Evolutionary conservation across 768 basidiomycete species (phyloP).

Genomic region (Grammothele lineata): DNA sequence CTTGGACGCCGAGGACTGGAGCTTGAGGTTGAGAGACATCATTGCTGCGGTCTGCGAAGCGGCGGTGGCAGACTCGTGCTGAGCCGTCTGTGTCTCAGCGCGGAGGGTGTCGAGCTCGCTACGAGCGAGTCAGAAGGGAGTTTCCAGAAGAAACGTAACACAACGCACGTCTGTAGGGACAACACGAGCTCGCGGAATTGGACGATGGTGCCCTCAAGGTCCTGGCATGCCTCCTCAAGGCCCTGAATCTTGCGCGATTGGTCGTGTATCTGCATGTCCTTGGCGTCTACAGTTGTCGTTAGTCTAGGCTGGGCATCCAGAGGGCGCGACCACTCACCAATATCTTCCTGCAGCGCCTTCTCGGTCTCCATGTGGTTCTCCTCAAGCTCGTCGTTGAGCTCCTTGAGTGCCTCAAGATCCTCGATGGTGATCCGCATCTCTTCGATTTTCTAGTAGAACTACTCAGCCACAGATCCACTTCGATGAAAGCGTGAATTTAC

Average conservation of each 20-base stretch:
- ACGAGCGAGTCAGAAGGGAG: constrained; percentile 1
- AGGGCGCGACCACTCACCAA: constrained; percentile 48
- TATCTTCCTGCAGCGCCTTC: constrained; percentile 83
- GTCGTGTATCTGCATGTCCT: constrained; percentile 68
- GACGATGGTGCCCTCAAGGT: constrained; percentile 81
- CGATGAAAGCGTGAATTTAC: constrained; percentile 34
- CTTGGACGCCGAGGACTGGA: constrained; percentile 89
- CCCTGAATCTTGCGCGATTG: constrained; percentile 56
- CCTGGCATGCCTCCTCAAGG: constrained; percentile 76
- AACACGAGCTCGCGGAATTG: constrained; percentile 93
- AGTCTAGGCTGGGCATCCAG: background rate
- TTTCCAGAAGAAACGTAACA: background rate
- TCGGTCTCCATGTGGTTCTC: constrained; percentile 95
- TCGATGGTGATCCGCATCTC: constrained; percentile 96
- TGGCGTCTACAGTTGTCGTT: constrained; percentile 65
- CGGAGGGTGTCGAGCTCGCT: constrained; percentile 87
- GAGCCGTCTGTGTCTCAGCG: constrained; percentile 79
- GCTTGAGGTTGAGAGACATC: constrained; percentile 91
- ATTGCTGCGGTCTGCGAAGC: constrained; percentile 88
- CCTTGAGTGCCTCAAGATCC: constrained; percentile 92
- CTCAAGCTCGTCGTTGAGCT: constrained; percentile 95
- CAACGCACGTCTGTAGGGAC: constrained; percentile 70
- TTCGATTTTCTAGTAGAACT: constrained; percentile 76
- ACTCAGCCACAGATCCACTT: background rate
- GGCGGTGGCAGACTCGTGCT: constrained; percentile 76